Percentiles rank a stretch among this genome's conserved stretches.
Evolutionary conservation across 352 stramenopile genomes (phyloP).

Genomic region (Stramenopiles sp.): DNA sequence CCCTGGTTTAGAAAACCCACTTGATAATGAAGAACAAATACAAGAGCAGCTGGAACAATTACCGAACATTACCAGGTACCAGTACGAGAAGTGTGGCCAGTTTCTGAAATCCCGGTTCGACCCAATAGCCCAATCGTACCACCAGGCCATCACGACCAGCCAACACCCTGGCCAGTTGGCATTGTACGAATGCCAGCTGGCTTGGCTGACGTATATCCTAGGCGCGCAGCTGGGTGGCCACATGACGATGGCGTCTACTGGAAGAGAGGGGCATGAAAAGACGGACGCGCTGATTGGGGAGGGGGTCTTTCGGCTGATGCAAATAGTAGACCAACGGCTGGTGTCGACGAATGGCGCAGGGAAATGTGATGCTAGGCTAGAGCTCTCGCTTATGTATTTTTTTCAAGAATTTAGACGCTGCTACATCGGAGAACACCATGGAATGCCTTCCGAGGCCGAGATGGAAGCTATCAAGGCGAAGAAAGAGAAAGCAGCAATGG

Average conservation of each 20-base stretch:
- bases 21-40: constrained; percentile 84
- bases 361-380: constrained; percentile 71
- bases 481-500: neutral
- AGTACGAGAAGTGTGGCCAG: constrained; percentile 73
- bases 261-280: constrained; percentile 72
- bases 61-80: constrained; percentile 84
- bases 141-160: constrained; percentile 41
- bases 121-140: constrained; percentile 74
- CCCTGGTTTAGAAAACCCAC: constrained; percentile 74
- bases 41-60: constrained; percentile 90
- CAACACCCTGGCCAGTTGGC: constrained; percentile 39
- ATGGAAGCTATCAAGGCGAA: neutral
- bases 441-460: constrained; percentile 42
- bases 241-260: constrained; percentile 61
- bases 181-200: constrained; percentile 78
- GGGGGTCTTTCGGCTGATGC: constrained; percentile 79
- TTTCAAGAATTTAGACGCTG: constrained; percentile 77
- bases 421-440: constrained; percentile 69
- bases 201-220: constrained; percentile 90
- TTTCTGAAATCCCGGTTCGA: constrained; percentile 82
- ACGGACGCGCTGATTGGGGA: constrained; percentile 86
- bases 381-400: constrained; percentile 85
- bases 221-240: constrained; percentile 84
- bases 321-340: constrained; percentile 79
- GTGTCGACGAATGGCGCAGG: constrained; percentile 49